Evolutionary conservation across 495 filamentous ascomycete species (phyloP).

Genomic region (Xylaria curta): DNA sequence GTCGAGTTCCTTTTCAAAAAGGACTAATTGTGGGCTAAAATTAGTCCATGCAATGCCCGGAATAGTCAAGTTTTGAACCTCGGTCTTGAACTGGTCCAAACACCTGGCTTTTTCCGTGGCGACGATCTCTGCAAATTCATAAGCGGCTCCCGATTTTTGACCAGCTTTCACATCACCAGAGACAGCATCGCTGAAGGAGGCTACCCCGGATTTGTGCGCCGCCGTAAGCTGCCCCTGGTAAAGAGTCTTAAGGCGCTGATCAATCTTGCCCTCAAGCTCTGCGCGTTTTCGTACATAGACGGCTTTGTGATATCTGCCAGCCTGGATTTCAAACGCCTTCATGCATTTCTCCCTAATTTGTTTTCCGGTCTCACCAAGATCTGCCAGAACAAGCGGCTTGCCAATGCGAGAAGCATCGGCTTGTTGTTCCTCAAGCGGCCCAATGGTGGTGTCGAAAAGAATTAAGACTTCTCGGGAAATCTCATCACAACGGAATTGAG

Average conservation of each 20-base stretch:
- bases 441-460: conserved; percentile 80
- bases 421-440: conserved; percentile 86
- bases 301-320: conserved; percentile 93
- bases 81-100: conserved; percentile 75
- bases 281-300: conserved; percentile 84
- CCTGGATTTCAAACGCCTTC: conserved; percentile 85
- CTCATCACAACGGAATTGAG: conserved; percentile 97
- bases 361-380: conserved; percentile 78
- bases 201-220: conserved; percentile 86
- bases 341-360: conserved; percentile 73
- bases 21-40: conserved; percentile 59
- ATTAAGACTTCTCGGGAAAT: conserved; percentile 86
- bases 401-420: conserved; percentile 73
- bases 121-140: conserved; percentile 96
- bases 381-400: conserved; percentile 71
- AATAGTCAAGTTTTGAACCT: conserved; percentile 75
- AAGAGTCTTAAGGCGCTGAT: conserved; percentile 81
- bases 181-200: conserved; percentile 87
- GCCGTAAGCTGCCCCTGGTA: conserved; percentile 87
- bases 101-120: conserved; percentile 78
- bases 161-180: conserved; percentile 76
- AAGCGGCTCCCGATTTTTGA: conserved; percentile 85
- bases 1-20: conserved; percentile 80
- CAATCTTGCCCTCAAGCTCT: conserved; percentile 86
- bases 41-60: conserved; percentile 83